Conservation (phyloP, 2,329 filamentous ascomycete species). For the Chrysosphaeria jannelii region DNA sequence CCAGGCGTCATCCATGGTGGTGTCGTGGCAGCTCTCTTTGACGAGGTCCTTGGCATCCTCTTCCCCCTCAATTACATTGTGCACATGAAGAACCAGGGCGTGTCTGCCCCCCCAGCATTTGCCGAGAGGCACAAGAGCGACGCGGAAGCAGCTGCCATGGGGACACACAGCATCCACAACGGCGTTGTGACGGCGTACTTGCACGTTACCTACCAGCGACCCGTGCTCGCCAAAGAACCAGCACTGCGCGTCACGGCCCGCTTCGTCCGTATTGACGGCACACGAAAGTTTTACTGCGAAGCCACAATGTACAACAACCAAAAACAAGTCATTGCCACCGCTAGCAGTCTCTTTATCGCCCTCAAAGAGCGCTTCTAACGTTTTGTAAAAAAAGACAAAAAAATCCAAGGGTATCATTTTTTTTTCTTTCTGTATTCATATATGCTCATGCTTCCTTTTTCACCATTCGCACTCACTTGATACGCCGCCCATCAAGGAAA, state of each 20-base stretch:
- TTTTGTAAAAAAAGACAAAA: background rate
- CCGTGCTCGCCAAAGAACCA: constrained; percentile 17
- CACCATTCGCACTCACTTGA: too few relatives aligned
- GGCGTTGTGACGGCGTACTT: constrained; percentile 19
- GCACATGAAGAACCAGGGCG: constrained; percentile 1
- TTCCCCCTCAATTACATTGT: constrained; percentile 11
- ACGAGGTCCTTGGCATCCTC: constrained; percentile 23
- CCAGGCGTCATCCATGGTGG: constrained; percentile 23
- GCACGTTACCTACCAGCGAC: constrained; percentile 21
- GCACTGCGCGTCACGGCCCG: constrained; percentile 16
- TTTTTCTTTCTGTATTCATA: too few relatives aligned
- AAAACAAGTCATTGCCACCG: constrained; percentile 17
- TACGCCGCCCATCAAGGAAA: constrained; percentile 24
- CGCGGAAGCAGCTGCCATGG: constrained; percentile 3
- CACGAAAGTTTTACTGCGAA: constrained; percentile 20
- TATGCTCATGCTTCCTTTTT: background rate
- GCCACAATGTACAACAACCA: constrained; percentile 18
- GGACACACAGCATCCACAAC: constrained; percentile 4
- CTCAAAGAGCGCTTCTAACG: constrained; percentile 3
- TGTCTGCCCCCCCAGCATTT: background rate
- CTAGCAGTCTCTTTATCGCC: constrained; percentile 18
- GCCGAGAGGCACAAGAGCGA: too few relatives aligned
- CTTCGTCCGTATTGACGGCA: constrained; percentile 15
- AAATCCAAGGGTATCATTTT: background rate
- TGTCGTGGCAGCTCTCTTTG: constrained; percentile 23